phyloP scores from a whole-genome alignment of 768 basidiomycete species.

The Suillus ampliporus region DNA sequence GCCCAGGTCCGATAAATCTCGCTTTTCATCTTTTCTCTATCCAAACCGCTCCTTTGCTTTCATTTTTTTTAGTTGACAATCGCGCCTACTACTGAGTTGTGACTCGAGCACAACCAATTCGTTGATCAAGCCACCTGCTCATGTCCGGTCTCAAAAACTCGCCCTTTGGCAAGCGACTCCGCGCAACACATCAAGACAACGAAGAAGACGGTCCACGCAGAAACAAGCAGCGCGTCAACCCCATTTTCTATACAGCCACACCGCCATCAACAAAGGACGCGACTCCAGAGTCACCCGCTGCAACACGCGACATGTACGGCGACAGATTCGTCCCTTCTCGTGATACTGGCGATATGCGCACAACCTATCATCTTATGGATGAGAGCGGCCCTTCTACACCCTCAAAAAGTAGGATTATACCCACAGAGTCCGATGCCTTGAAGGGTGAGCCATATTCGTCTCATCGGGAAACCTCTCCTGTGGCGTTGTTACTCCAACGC shows the following conservation, averaged over 20 bases:
- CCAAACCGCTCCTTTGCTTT: neutral
- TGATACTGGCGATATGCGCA: constrained; percentile 63
- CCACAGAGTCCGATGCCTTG: constrained; percentile 75
- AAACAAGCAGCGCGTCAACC: constrained; percentile 56
- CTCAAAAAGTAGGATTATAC: constrained; percentile 66
- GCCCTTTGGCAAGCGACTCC: constrained; percentile 83
- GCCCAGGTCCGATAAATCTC: no score
- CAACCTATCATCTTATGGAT: constrained; percentile 64
- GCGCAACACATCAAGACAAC: constrained; percentile 66
- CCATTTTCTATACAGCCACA: constrained; percentile 52
- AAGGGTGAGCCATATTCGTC: constrained; percentile 55
- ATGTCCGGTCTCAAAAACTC: constrained; percentile 87
- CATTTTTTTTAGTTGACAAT: constrained; percentile 4
- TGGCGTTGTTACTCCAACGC: no score
- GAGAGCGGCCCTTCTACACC: constrained; percentile 61
- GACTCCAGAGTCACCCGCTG: constrained; percentile 47
- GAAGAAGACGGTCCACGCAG: constrained; percentile 61
- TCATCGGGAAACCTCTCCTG: no score
- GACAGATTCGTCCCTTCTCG: constrained; percentile 71
- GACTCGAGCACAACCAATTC: no score
- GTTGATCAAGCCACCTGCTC: constrained; percentile 1
- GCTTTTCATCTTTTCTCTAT: neutral
- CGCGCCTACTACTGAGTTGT: neutral
- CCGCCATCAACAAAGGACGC: constrained; percentile 58
- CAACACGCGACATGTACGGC: constrained; percentile 47